Evolutionary conservation across 352 stramenopile species (phyloP), one percentile per base, ranked within the genome.

Genomic region (Pythium insidiosum): DNA sequence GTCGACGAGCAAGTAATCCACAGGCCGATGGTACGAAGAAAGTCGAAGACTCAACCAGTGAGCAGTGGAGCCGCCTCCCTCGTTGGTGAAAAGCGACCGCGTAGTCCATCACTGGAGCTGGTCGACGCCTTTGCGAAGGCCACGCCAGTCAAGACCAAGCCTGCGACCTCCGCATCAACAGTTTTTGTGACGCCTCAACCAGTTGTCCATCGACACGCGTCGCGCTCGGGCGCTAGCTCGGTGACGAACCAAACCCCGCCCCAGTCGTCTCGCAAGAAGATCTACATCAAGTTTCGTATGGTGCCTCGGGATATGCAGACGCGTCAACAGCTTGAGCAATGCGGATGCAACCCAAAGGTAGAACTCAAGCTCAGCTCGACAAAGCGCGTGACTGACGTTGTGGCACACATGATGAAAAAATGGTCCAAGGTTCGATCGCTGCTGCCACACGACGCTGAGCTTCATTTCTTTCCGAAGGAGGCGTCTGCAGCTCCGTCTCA

Each of bases 241-340:
- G 28, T 15, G 28, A 9, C 9, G 9, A 33, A 9, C 28, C 63
- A 80, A 37, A 84, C 74, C 7, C 69, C 72, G 4, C 66, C 68
- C 23, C 69, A 70, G 38, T 62, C 59, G n/a, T 63, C 60, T 2
- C 59, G 60, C 26, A 86, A 87, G 56, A 90, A 90, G 41, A 68
- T 86, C 37, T 82, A 78, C 43, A 83, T 90, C 53, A 90, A 88
- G 53, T 78, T 91, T 48, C 78, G 78, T 21, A 84, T 91, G 56
- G 73, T 88, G 30, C 78, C 78, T 11, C 65, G 58, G n/a, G 73
- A 91, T 42, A 71, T 68, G 22, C 53, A 68, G 15, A 84, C 78
- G 1, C 79, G 78, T 36, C 42, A 56, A 9, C 38, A 66, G 19
- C 54, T 91, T 12, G 62, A 68, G 19, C 39, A 39, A 22, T 67